These are phyloP conservation scores for Xylaria sp. DNA, from an alignment of 2,329 filamentous ascomycete genomes.

Conservation along the genomic window DNA sequence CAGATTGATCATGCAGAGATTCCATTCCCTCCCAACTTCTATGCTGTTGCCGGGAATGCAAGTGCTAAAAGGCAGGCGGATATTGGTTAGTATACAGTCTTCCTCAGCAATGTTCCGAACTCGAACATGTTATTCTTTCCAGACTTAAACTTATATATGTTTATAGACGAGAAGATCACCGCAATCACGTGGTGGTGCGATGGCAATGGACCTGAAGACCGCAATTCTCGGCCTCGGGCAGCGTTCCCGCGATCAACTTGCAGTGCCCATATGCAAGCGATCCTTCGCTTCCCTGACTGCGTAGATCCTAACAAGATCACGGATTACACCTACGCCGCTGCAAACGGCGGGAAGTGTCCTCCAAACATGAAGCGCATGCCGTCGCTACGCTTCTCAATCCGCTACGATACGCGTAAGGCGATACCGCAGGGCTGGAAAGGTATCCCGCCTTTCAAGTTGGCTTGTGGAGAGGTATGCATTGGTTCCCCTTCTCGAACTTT, in stretches of 20 bases:
- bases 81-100: conserved; percentile 28
- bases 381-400: conserved; percentile 58
- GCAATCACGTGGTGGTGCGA: conserved; percentile 52
- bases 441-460: conserved; percentile 56
- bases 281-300: conserved; percentile 57
- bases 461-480: conserved; percentile 49
- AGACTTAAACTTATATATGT: not conserved
- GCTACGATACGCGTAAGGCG: conserved; percentile 33
- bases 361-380: conserved; percentile 56
- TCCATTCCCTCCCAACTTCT: conserved; percentile 55
- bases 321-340: conserved; percentile 26
- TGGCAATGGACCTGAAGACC: conserved; percentile 46
- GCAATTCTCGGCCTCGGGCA: conserved; percentile 42
- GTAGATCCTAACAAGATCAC: conserved; percentile 51
- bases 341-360: conserved; percentile 23
- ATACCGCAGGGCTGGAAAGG: conserved; percentile 58
- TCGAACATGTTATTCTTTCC: not conserved
- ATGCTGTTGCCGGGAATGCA: conserved; percentile 55
- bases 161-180: conserved; percentile 42
- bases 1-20: conserved; percentile 56
- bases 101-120: not conserved
- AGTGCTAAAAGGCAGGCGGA: conserved; percentile 50
- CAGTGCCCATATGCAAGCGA: conserved; percentile 55
- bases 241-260: conserved; percentile 52
- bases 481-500: not conserved